phyloP scores from a whole-genome alignment of 331 rosid species.

The Pyrus hybrid region DNA sequence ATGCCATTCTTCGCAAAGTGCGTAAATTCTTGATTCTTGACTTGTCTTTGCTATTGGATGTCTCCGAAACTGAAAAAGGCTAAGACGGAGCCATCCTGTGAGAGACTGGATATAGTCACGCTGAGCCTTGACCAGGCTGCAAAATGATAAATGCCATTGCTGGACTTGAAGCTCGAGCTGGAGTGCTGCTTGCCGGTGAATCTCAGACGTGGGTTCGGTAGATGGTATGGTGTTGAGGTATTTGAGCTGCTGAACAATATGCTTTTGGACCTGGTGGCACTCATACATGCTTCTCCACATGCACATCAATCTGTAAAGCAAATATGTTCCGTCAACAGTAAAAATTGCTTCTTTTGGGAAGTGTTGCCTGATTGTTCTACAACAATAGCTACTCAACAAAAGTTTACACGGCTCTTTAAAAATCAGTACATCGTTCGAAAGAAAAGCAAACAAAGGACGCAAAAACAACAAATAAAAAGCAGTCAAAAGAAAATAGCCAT shows the following conservation, averaged over 20 bases:
- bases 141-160: constrained; percentile 89
- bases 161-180: constrained; percentile 91
- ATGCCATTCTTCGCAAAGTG: constrained; percentile 88
- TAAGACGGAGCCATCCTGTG: constrained; percentile 87
- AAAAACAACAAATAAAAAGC: constrained; percentile 17
- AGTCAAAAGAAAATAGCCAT: constrained; percentile 30
- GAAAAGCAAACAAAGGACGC: constrained; percentile 19
- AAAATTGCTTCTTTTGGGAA: background rate
- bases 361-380: background rate
- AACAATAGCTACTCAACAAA: background rate
- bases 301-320: constrained; percentile 70
- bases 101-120: constrained; percentile 80
- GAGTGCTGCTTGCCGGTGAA: constrained; percentile 81
- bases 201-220: constrained; percentile 72
- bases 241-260: constrained; percentile 91
- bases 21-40: constrained; percentile 69
- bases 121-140: constrained; percentile 75
- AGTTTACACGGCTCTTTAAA: constrained; percentile 10
- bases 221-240: constrained; percentile 80
- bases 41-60: constrained; percentile 44
- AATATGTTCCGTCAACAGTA: background rate
- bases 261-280: constrained; percentile 94
- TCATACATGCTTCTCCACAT: constrained; percentile 99
- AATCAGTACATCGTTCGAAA: constrained; percentile 4
- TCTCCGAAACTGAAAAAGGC: constrained; percentile 69